A percentile compares a stretch with the other conserved stretches of the same genome.
phyloP scores from a whole-genome alignment of 495 filamentous ascomycete genomes.

The Chaetomidium leptoderma region DNA sequence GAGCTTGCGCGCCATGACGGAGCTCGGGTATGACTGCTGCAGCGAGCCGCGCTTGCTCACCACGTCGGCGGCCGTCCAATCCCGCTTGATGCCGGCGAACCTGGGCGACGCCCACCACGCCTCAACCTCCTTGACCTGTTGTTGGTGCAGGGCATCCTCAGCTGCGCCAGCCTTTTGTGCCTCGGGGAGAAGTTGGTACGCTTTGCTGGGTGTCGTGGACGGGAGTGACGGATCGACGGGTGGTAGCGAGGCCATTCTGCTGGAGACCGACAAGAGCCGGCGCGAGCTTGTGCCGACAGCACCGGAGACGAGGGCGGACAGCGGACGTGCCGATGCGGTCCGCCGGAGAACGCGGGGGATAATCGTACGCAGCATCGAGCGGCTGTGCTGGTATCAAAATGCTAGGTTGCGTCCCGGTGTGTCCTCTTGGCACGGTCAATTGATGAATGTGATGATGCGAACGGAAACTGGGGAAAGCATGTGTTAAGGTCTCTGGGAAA shows the following conservation, averaged over 20 bases:
- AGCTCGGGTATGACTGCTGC: constrained; percentile 83
- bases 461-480: background rate
- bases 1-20: constrained; percentile 87
- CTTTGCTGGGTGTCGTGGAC: constrained; percentile 58
- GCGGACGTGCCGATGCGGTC: constrained; percentile 15
- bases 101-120: constrained; percentile 82
- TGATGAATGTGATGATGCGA: background rate
- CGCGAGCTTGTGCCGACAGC: constrained; percentile 3
- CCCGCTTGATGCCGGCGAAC: constrained; percentile 83
- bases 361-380: constrained; percentile 30
- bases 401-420: background rate
- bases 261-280: constrained; percentile 27
- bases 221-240: constrained; percentile 44
- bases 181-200: constrained; percentile 75
- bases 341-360: constrained; percentile 26
- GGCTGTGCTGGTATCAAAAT: background rate
- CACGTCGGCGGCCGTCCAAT: constrained; percentile 85
- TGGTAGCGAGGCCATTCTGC: constrained; percentile 29
- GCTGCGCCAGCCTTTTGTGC: constrained; percentile 65
- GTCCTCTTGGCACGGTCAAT: background rate
- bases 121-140: constrained; percentile 76
- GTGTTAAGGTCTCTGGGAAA: background rate
- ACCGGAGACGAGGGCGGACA: constrained; percentile 19
- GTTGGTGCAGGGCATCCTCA: constrained; percentile 76
- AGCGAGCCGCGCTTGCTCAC: constrained; percentile 87